Conservation (phyloP, 1,139 yeast genomes). For the Kurtzmaniella quercitrusa region DNA sequence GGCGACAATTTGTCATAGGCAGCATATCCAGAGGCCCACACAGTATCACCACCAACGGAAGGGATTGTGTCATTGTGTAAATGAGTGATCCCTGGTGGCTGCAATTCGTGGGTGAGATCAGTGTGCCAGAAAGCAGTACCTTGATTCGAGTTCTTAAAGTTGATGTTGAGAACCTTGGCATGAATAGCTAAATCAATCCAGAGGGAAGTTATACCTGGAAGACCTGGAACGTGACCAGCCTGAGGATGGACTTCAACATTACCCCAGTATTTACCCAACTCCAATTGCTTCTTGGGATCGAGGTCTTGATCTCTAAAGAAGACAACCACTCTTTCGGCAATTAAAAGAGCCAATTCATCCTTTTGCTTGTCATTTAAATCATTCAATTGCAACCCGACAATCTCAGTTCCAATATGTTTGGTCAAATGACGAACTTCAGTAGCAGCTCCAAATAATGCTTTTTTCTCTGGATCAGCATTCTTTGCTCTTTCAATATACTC, state of each 20-base stretch:
- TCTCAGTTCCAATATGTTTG: constrained; percentile 18
- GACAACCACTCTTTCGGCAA: constrained; percentile 51
- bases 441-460: constrained; percentile 18
- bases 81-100: constrained; percentile 16
- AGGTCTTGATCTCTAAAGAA: constrained; percentile 46
- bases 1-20: constrained; percentile 22
- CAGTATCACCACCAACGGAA: constrained; percentile 15
- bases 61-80: constrained; percentile 16
- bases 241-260: constrained; percentile 47
- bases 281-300: constrained; percentile 40
- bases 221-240: constrained; percentile 36
- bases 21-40: constrained; percentile 17
- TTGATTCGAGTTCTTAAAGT: constrained; percentile 11
- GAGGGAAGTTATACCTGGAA: constrained; percentile 18
- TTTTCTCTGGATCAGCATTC: constrained; percentile 18
- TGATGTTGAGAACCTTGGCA: constrained; percentile 10
- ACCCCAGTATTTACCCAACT: constrained; percentile 43
- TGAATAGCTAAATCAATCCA: constrained; percentile 13
- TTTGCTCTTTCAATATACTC: constrained; percentile 15
- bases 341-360: constrained; percentile 39
- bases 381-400: constrained; percentile 17
- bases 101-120: constrained; percentile 16
- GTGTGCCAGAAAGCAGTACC: constrained; percentile 15
- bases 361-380: constrained; percentile 20
- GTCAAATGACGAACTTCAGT: constrained; percentile 16